Evolutionary conservation across 805 yeast genomes (phyloP), one percentile per base, ranked within the genome.

Genomic region (Pichia eremophila): DNA sequence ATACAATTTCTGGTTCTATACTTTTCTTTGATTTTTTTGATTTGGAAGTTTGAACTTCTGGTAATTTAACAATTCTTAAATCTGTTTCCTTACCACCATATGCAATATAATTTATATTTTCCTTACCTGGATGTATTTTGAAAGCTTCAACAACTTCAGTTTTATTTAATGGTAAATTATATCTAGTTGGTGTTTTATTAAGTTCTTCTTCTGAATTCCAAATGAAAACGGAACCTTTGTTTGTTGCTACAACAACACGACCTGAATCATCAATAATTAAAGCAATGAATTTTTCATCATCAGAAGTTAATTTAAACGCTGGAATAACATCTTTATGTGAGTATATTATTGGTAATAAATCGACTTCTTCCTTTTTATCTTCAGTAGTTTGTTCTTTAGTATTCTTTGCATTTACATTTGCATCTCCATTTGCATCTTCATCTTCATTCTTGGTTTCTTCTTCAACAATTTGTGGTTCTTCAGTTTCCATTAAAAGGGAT

Each of bases 11-110:
- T 8, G 41, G 19, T n/a, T 27, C n/a, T 4, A 19, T 15, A 22
- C 9, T 39, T 25, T 39, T 22, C 17, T 15, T 39, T 39, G 44
- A 43, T 38, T 10, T 36, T 14, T 22, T 22, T 22, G 25, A 22
- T 22, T 37, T 47, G 41, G 3, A 39, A 44, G 17, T 53, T 50
- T 11, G 44, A 25, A 14, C 11, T 29, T 41, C 27, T 19, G 52
- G 51, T 22, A 78, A 51, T 40, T 67, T 54, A 42, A 75, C 61
- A 19, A 82, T 65, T 45, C 75, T 76, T 6, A 85, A 66, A 60
- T 86, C 90, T 50, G 79, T 79, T 56, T 89, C 95, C 58, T 86
- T 78, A 29, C 98, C 99, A 35, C 97, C 97, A 57, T 70, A 77
- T 1, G 93, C 95, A 63, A 85, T 78, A 2, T 80, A 62, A 22